Conservation (phyloP, 2,329 filamentous ascomycete genomes). For the Peltaster fructicola region DNA sequence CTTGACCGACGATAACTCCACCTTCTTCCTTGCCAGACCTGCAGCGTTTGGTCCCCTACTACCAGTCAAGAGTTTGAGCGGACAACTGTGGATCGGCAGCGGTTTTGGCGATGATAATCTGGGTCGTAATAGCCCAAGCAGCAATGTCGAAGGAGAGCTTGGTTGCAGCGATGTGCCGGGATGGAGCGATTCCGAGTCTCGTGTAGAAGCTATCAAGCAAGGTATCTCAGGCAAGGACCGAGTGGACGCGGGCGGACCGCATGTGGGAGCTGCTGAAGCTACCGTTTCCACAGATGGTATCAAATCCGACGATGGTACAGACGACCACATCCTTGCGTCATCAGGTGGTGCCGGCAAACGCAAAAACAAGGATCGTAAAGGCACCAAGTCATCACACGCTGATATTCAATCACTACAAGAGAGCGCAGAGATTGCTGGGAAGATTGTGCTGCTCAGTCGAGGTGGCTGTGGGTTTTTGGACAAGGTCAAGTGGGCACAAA, state of each 20-base stretch:
- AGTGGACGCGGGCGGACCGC: slow-evolving; percentile 13
- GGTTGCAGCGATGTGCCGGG: slow-evolving; percentile 90
- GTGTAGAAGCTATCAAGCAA: slow-evolving; percentile 23
- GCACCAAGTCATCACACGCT: slow-evolving; percentile 39
- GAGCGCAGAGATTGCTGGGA: slow-evolving; percentile 79
- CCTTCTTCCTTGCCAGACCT: slow-evolving; percentile 82
- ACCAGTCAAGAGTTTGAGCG: slow-evolving; percentile 59
- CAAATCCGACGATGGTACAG: slow-evolving; percentile 73
- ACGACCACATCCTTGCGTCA: slow-evolving; percentile 72
- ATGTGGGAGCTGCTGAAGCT: too few species aligned
- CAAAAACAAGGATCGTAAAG: too few species aligned
- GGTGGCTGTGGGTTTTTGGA: slow-evolving; percentile 93
- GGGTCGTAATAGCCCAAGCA: slow-evolving; percentile 35
- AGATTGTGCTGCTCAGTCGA: slow-evolving; percentile 76
- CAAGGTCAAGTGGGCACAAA: slow-evolving; percentile 93
- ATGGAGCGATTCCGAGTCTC: slow-evolving; percentile 47
- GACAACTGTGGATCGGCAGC: slow-evolving; percentile 82
- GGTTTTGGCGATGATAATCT: slow-evolving; percentile 71
- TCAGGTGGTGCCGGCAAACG: too few species aligned
- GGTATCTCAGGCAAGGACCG: slow-evolving; percentile 15
- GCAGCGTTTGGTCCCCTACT: slow-evolving; percentile 80
- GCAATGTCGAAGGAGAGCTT: slow-evolving; percentile 58
- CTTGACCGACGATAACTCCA: slow-evolving; percentile 93
- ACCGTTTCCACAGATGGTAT: too few species aligned
- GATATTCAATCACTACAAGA: slow-evolving; percentile 88